Conservation (phyloP, 768 basidiomycete genomes). For the Mrakia frigida region DNA sequence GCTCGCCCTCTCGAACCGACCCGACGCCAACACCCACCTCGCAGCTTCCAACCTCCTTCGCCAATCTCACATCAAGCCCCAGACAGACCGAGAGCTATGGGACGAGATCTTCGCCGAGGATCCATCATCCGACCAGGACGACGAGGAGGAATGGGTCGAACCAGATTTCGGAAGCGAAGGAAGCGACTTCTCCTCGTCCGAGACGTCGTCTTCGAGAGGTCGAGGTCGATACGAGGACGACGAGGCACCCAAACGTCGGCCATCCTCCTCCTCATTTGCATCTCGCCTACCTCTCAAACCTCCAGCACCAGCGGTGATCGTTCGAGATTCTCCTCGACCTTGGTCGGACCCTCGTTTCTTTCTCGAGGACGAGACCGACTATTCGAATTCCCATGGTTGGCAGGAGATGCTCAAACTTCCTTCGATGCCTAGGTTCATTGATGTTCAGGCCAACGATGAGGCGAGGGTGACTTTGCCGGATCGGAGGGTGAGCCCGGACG, state of each 20-base stretch:
- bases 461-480: conserved; percentile 1
- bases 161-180: neutral
- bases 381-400: neutral
- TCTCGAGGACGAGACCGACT: conserved; percentile 4
- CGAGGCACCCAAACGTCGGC: neutral
- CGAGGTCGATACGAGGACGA: neutral
- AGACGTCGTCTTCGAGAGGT: neutral
- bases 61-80: neutral
- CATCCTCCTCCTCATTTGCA: neutral
- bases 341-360: conserved; percentile 10
- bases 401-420: neutral
- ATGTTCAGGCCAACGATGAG: neutral
- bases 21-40: conserved; percentile 1
- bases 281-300: too few species aligned
- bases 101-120: neutral
- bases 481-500: neutral
- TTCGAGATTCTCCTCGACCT: neutral
- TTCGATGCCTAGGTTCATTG: neutral
- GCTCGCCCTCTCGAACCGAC: neutral
- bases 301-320: neutral
- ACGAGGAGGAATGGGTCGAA: neutral
- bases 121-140: neutral
- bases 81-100: neutral
- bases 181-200: conserved; percentile 4
- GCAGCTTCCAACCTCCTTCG: conserved; percentile 1